Evolutionary conservation across 2,329 filamentous ascomycete species (phyloP), one percentile per base, ranked within the genome.

Genomic region (Dactylonectria estremocensis): DNA sequence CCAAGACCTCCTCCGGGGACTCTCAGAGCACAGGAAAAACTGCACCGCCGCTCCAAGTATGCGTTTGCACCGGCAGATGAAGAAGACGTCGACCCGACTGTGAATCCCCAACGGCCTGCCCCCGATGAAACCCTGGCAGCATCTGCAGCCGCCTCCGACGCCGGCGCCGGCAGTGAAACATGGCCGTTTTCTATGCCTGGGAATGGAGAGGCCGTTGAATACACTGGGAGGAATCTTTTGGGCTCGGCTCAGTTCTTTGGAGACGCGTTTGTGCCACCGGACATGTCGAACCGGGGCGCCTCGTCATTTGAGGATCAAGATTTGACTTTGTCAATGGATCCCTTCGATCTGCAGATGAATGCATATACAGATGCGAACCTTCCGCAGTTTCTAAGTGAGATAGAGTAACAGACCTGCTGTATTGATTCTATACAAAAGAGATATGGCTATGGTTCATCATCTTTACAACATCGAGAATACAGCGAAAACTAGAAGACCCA

Each of bases 1-100:
- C 40, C 18, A 1, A 60, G 59, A 5, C 33, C 40, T 0, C 61
- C 55, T 0, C 24, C 59, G 0, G 57, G 60, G 0, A n/a, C 52
- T 1, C 9, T 72, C 0, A 56, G 48, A 0, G 8, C 55, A 0
- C 72, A 71, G 0, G 64, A 69, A 2, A 74, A 67, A 1, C 20
- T 74, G 0, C 72, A 74, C 11, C 69, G 72, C 1, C 67, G 72
- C 6, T 74, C 72, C 1, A 74, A 72, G 24, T 55, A 73, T 45
- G 72, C 64, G 0, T 72, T 58, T 22, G 71, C 69, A 0, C 67
- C 70, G 3, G 64, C 67, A 0, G 70, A 70, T 7, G 65, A 72
- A 8, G 71, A 74, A 2, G 65, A 70, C 2, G 13, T 52, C 3
- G 71, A 71, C 0, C 69, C 72, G 0, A 61, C 62, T 0, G 2